Percentiles rank a stretch among this genome's conserved stretches.
These are phyloP conservation scores for Verticillium dahliae DNA, from an alignment of 2,329 filamentous ascomycete species.

Conservation along the genomic window DNA sequence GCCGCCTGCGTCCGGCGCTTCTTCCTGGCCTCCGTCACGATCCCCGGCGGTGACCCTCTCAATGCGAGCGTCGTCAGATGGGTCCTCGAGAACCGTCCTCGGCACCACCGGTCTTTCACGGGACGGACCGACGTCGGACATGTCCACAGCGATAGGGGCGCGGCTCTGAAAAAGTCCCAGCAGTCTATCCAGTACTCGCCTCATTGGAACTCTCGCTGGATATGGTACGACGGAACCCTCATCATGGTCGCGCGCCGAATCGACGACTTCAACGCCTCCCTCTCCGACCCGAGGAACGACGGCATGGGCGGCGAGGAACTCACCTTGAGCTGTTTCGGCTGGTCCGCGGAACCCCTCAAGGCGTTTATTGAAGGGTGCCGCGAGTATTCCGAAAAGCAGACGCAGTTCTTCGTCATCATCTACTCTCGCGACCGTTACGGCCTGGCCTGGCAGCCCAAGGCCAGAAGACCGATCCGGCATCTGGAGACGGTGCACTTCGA, in stretches of 20 bases:
- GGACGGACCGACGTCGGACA: slow-evolving; percentile 31
- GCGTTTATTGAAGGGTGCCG: slow-evolving; percentile 37
- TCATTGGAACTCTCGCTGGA: slow-evolving; percentile 37
- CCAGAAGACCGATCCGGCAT: slow-evolving; percentile 39
- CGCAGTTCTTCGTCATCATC: slow-evolving; percentile 43
- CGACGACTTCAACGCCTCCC: slow-evolving; percentile 26
- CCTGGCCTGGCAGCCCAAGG: slow-evolving; percentile 40
- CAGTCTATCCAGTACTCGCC: slow-evolving; percentile 36
- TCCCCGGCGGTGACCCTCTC: slow-evolving; percentile 35
- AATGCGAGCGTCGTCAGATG: slow-evolving; percentile 38
- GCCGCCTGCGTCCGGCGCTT: slow-evolving; percentile 33
- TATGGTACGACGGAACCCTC: slow-evolving; percentile 39
- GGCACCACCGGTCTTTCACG: slow-evolving; percentile 34
- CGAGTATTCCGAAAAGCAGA: slow-evolving; percentile 38
- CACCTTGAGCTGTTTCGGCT: slow-evolving; percentile 41
- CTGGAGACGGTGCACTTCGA: slow-evolving; percentile 47
- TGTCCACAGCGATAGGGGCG: slow-evolving; percentile 26
- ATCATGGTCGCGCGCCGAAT: slow-evolving; percentile 37
- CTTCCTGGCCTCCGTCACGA: slow-evolving; percentile 35
- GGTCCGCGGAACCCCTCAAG: slow-evolving; percentile 42
- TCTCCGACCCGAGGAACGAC: slow-evolving; percentile 35
- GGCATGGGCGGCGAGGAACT: slow-evolving; percentile 39
- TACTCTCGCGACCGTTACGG: slow-evolving; percentile 38
- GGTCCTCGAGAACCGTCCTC: slow-evolving; percentile 32
- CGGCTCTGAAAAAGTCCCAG: slow-evolving; percentile 32